phyloP scores from a whole-genome alignment of 2,329 filamentous ascomycete species.

The Xylaria digitata region DNA sequence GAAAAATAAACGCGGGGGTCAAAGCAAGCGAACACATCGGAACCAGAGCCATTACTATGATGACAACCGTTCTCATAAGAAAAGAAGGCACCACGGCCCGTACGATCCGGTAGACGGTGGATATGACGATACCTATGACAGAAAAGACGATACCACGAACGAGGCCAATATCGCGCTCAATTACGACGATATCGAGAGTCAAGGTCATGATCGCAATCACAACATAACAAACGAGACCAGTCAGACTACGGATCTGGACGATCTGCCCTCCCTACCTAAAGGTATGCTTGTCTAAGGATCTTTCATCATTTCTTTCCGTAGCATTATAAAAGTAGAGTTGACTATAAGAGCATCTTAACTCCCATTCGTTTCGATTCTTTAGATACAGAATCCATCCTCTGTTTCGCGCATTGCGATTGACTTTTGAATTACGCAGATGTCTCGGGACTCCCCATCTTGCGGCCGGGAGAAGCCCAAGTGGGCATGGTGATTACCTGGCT shows the following conservation, averaged over 20 bases:
- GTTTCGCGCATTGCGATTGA: slow-evolving; percentile 20
- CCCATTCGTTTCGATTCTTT: neutral
- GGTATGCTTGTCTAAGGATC: slow-evolving; percentile 53
- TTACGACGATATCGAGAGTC: slow-evolving; percentile 54
- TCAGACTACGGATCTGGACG: slow-evolving; percentile 64
- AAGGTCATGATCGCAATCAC: slow-evolving; percentile 46
- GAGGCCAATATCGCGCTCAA: slow-evolving; percentile 54
- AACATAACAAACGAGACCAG: slow-evolving; percentile 50
- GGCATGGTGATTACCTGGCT: slow-evolving; percentile 79
- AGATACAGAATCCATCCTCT: neutral
- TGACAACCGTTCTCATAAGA: slow-evolving; percentile 55
- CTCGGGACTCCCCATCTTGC: slow-evolving; percentile 63
- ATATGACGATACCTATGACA: slow-evolving; percentile 55
- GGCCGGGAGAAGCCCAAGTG: slow-evolving; percentile 58
- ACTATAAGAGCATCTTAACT: neutral
- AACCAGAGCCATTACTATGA: slow-evolving; percentile 57
- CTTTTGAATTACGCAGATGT: slow-evolving; percentile 44
- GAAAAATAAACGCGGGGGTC: slow-evolving; percentile 56
- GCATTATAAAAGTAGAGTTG: neutral
- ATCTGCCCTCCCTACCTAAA: slow-evolving; percentile 71
- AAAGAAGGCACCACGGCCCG: slow-evolving; percentile 60
- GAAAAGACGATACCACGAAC: slow-evolving; percentile 40
- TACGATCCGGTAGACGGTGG: slow-evolving; percentile 47
- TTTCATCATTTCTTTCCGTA: neutral
- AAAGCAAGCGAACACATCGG: slow-evolving; percentile 61